Base-by-base conservation (phyloP, 306 rosid species). In the Fragaria ananassa region DNA sequence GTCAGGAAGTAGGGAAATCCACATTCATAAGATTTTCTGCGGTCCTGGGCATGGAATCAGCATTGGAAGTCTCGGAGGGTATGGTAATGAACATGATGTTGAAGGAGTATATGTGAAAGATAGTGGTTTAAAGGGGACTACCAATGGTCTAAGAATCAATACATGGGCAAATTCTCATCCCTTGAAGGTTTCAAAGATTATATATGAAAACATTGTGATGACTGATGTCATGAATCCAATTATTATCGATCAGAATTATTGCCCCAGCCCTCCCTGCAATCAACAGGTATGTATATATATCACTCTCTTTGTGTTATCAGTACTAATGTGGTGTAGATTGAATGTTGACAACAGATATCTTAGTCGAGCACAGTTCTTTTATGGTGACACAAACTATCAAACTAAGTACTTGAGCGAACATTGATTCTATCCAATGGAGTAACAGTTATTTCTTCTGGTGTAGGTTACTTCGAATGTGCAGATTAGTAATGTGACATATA, bases 31-130 rank as follows among this genome's bases (percentile, higher is more conserved):
- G 0, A 87, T 90, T 0, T 1, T 13, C 1, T 90, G 97, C 35
- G 92, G 93, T 8, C 96, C 97, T 0, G 93, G 97, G 41, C 96
- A 92, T 54, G 89, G 97, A 10, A 88, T 91, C 23, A 91, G 95
- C 46, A 77, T 91, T 0, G 95, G 97, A 56, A 90, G 97, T 76
- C 83, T 92, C 0, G 96, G 97, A 0, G 76, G 39, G 39, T 13
- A 12, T 21, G 64, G 67, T 0, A 72, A 69, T 0, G 91, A 88
- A 76, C 18, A 70, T 6, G 89, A 81, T 56, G 84, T 92, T 1
- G 13, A 25, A 8, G 87, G 85, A 35, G 58, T 90, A 0, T 41
- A 34, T 45, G 89, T 90, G 23, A 80, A 42, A 51, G 80, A 88
- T 42, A 85, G 93, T 75, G 88, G 82, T 0, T 80, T 90, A 13